Percentiles rank a stretch among this genome's conserved stretches.
phyloP scores from a whole-genome alignment of 148 eudicot species.

The Rhododendron vialii region DNA sequence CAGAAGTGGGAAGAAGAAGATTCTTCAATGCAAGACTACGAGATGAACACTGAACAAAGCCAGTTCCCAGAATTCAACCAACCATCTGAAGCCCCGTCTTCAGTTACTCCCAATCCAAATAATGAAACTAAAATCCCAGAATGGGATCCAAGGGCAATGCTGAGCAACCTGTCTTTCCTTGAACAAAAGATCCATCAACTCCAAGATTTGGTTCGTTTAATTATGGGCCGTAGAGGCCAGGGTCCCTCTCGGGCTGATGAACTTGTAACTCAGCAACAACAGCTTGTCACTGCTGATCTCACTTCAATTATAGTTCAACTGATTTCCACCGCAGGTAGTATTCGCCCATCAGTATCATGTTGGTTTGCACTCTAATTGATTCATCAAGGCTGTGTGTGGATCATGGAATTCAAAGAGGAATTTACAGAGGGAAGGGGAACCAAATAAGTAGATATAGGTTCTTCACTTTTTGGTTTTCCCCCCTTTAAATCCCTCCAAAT shows the following conservation, averaged over 20 bases:
- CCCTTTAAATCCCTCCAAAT: neutral
- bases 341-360: neutral
- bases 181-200: slow-evolving; percentile 91
- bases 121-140: slow-evolving; percentile 33
- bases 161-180: slow-evolving; percentile 70
- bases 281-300: slow-evolving; percentile 82
- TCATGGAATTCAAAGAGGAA: neutral
- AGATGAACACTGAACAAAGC: slow-evolving; percentile 30
- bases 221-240: slow-evolving; percentile 44
- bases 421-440: neutral
- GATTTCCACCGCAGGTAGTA: slow-evolving; percentile 77
- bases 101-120: slow-evolving; percentile 17
- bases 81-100: slow-evolving; percentile 30
- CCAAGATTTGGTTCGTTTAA: slow-evolving; percentile 69
- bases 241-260: slow-evolving; percentile 37
- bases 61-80: slow-evolving; percentile 43
- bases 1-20: slow-evolving; percentile 62
- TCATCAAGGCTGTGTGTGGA: neutral
- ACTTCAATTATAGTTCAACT: slow-evolving; percentile 86
- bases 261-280: slow-evolving; percentile 75
- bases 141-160: slow-evolving; percentile 77
- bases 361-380: neutral
- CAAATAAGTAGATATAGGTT: neutral
- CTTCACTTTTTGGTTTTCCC: neutral
- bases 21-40: slow-evolving; percentile 44